These are phyloP conservation scores for Annulohypoxylon maeteangense DNA, from an alignment of 495 filamentous ascomycete species.

Conservation along the genomic window DNA sequence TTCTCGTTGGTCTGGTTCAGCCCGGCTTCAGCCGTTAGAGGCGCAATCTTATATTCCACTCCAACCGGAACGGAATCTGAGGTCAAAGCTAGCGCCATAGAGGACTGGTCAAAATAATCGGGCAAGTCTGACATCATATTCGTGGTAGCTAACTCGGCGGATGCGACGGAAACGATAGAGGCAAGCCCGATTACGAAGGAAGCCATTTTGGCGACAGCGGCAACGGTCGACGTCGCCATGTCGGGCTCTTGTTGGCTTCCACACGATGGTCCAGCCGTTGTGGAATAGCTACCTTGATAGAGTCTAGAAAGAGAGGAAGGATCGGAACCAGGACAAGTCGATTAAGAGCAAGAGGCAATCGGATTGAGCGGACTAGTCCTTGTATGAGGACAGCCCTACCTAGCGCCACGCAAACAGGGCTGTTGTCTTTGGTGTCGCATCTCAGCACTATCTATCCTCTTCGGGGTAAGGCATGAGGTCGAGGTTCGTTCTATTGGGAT, in stretches of 20 bases:
- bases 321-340: slow-evolving; percentile 21
- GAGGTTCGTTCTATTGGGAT: slow-evolving; percentile 9
- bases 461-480: slow-evolving; percentile 23
- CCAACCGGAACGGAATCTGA: slow-evolving; percentile 43
- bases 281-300: slow-evolving; percentile 25
- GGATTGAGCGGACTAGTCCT: slow-evolving; percentile 17
- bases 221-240: slow-evolving; percentile 58
- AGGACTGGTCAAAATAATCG: slow-evolving; percentile 43
- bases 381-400: slow-evolving; percentile 37
- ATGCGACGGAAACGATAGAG: slow-evolving; percentile 42
- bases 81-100: slow-evolving; percentile 52
- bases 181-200: slow-evolving; percentile 41
- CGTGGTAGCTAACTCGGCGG: slow-evolving; percentile 48
- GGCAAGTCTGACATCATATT: slow-evolving; percentile 43
- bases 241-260: slow-evolving; percentile 37
- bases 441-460: slow-evolving; percentile 28
- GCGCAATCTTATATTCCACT: slow-evolving; percentile 52
- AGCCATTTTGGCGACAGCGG: slow-evolving; percentile 50
- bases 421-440: slow-evolving; percentile 48
- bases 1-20: slow-evolving; percentile 50
- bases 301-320: slow-evolving; percentile 22
- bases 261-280: slow-evolving; percentile 43
- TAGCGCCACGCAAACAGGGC: slow-evolving; percentile 28
- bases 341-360: slow-evolving; percentile 13
- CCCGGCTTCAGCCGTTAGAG: slow-evolving; percentile 51